Evolutionary conservation across 352 stramenopile species (phyloP), one percentile per base, ranked within the genome.

Genomic region (Phytopythium kandeliae): DNA sequence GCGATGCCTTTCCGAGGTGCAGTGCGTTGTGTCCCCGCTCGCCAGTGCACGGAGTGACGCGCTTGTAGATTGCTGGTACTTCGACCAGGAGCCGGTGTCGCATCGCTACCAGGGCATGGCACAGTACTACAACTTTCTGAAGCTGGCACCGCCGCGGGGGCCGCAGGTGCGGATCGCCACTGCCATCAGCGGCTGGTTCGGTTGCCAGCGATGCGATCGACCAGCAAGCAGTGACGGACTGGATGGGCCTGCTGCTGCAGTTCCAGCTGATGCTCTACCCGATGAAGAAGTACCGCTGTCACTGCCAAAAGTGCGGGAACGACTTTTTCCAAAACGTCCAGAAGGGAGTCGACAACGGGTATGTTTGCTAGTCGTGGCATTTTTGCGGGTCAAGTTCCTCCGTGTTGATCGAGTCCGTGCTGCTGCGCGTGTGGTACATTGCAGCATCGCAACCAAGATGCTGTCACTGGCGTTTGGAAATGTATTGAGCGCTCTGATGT

Each of bases 271-370:
- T 81, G 51, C 65, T 90, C 19, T 94, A 90, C 55, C 70, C 73
- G 4, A 94, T 89, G 77, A 94, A 94, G 61, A 84, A 79, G 34
- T 92, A 90, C 58, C 62, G 61, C 28, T 94, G 83, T 36, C 60
- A 84, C 43, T 94, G 83, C 54, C 60, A 54, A 26, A 69, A 54
- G 31, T 94, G 83, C 40, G 73, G 76, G 11, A 67, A 78, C 48
- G 35, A 69, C 25, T 94, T 94, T 42, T 74, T 59, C 8, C 78
- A 94, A 46, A 78, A 86, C 35, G 78, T 94, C 13, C 83, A 94
- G 34, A 92, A 94, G 62, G 83, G 83, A 31, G 83, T 94, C 26
- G 83, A 94, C 67, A 94, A 94, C 54, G 83, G 80, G 83, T 94
- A n/a, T 26, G 74, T 56, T 7, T 10, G 11, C 8, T 7, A 4